Evolutionary conservation across 1,139 yeast genomes (phyloP).

Genomic region (Saccharomycopsis hybrid): DNA sequence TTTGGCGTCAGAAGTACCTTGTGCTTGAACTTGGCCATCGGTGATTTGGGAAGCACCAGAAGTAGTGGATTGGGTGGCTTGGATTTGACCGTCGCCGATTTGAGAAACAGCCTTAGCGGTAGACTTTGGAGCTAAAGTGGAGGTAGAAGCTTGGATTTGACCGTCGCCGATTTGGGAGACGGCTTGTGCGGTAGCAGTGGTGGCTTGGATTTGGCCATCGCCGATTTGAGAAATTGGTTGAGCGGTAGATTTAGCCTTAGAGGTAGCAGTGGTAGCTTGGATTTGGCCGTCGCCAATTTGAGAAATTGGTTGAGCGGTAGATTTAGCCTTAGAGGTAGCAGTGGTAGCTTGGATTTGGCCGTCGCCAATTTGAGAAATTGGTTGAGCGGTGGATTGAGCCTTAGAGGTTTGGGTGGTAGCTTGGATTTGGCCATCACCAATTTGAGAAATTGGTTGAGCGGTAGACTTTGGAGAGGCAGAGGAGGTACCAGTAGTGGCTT

Average conservation of each 20-base stretch:
- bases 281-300: constrained; percentile 59
- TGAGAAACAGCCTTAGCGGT: constrained; percentile 35
- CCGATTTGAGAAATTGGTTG: constrained; percentile 44
- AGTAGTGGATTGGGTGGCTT: constrained; percentile 34
- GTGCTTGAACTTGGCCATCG: constrained; percentile 45
- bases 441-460: constrained; percentile 32
- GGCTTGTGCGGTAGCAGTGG: constrained; percentile 33
- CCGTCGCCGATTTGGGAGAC: constrained; percentile 33
- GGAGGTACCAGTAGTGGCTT: constrained; percentile 35
- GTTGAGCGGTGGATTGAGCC: constrained; percentile 43
- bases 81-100: constrained; percentile 45
- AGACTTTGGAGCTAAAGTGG: constrained; percentile 29
- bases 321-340: constrained; percentile 35
- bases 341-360: constrained; percentile 43
- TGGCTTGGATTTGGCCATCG: constrained; percentile 57
- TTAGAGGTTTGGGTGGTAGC: constrained; percentile 34
- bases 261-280: constrained; percentile 43
- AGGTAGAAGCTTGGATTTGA: constrained; percentile 33
- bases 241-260: constrained; percentile 38
- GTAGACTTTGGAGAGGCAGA: constrained; percentile 26
- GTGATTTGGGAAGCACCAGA: constrained; percentile 38
- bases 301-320: constrained; percentile 37
- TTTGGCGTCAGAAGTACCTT: constrained; percentile 29
- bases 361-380: constrained; percentile 40
- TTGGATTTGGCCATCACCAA: constrained; percentile 38